These are phyloP conservation scores for Linnemannia schmuckeri DNA, from an alignment of 192 early-diverging fungal genomes.

Conservation along the genomic window DNA sequence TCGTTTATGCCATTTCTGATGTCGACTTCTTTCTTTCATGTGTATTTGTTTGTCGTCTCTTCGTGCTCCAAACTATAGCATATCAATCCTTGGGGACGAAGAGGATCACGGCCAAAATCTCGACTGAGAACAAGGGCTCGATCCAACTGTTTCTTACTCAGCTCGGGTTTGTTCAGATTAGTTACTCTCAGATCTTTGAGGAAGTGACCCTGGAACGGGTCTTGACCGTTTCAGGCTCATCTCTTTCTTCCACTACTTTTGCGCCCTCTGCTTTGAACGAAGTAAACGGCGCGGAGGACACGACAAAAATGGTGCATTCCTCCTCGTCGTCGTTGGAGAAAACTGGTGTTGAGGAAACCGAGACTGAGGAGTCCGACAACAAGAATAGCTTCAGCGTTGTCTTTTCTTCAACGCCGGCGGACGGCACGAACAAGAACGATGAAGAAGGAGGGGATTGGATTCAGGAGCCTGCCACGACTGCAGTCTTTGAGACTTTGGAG, in stretches of 20 bases:
- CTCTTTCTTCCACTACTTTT: not conserved
- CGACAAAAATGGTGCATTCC: not conserved
- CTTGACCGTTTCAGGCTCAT: not conserved
- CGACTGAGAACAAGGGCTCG: slow-evolving; percentile 70
- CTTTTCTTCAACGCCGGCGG: not conserved
- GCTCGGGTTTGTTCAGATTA: slow-evolving; percentile 70
- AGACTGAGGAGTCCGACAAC: too few relatives aligned
- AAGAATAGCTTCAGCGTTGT: not conserved
- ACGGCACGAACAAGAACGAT: not conserved
- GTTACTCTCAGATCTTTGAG: slow-evolving; percentile 70
- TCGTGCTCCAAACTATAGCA: slow-evolving; percentile 22
- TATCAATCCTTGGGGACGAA: slow-evolving; percentile 60
- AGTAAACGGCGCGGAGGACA: not conserved
- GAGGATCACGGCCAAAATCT: slow-evolving; percentile 76
- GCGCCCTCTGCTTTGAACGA: not conserved
- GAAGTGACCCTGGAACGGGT: slow-evolving; percentile 73
- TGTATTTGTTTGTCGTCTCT: not conserved
- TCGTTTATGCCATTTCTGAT: not conserved
- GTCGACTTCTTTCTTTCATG: not conserved
- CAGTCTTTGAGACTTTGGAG: slow-evolving; percentile 31
- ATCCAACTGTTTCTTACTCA: slow-evolving; percentile 69
- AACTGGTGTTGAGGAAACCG: too few relatives aligned
- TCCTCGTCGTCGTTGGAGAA: not conserved
- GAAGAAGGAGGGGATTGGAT: not conserved
- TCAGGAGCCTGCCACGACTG: not conserved